phyloP scores from a whole-genome alignment of 805 yeast genomes.

The Myxozyma mucilagina region DNA sequence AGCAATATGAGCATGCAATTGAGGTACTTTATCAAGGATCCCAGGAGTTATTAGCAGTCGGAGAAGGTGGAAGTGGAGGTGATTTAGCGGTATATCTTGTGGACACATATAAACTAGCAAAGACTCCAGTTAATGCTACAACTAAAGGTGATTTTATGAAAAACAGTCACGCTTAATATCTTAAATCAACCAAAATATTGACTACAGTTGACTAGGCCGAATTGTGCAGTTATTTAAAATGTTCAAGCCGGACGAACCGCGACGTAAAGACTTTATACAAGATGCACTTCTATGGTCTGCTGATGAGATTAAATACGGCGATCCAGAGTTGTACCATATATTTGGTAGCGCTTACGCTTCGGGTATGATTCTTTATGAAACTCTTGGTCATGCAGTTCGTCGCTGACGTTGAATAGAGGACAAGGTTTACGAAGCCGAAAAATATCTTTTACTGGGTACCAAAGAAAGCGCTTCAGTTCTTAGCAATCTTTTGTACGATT shows the following conservation, averaged over 20 bases:
- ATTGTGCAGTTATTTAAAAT: slow-evolving; percentile 47
- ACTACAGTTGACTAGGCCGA: slow-evolving; percentile 39
- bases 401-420: slow-evolving; percentile 27
- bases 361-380: slow-evolving; percentile 26
- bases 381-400: neutral
- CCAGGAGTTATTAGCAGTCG: slow-evolving; percentile 61
- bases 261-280: slow-evolving; percentile 64
- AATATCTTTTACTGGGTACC: slow-evolving; percentile 68
- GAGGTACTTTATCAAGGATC: slow-evolving; percentile 75
- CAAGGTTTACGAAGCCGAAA: slow-evolving; percentile 64
- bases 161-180: neutral
- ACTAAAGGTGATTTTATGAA: slow-evolving; percentile 44
- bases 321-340: slow-evolving; percentile 69
- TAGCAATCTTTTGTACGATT: slow-evolving; percentile 52
- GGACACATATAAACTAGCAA: slow-evolving; percentile 63
- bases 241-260: slow-evolving; percentile 56
- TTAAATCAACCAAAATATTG: neutral
- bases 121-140: slow-evolving; percentile 45
- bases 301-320: slow-evolving; percentile 62
- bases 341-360: slow-evolving; percentile 63
- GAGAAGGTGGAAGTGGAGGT: slow-evolving; percentile 76
- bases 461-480: slow-evolving; percentile 47
- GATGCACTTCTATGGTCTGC: slow-evolving; percentile 66
- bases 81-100: slow-evolving; percentile 73
- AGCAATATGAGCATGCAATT: slow-evolving; percentile 67